phyloP scores from a whole-genome alignment of 1,284 basidiomycete species.

The Cutaneotrichosporon sp. region DNA sequence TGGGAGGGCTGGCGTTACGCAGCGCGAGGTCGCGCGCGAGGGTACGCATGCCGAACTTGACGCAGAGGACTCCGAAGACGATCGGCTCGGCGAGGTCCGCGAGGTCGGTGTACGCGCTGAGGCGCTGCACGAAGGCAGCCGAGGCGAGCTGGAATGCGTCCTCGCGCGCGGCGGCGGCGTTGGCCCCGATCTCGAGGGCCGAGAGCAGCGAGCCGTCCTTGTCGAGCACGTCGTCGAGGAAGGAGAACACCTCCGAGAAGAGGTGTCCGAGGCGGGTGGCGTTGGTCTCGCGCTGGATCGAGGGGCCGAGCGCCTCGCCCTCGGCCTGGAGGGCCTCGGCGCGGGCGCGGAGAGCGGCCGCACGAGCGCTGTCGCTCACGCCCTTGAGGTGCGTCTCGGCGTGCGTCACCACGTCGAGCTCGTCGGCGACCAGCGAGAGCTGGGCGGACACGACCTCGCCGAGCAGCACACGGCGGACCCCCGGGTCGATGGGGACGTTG shows the following conservation, averaged over 20 bases:
- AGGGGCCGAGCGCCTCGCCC: constrained; percentile 38
- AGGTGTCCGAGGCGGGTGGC: constrained; percentile 68
- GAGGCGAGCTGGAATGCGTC: constrained; percentile 55
- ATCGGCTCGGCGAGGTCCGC: constrained; percentile 71
- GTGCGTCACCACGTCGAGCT: constrained; percentile 62
- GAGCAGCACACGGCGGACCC: constrained; percentile 65
- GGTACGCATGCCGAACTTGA: constrained; percentile 75
- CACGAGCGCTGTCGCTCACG: constrained; percentile 59
- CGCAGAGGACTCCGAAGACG: constrained; percentile 63
- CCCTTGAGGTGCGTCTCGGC: constrained; percentile 68
- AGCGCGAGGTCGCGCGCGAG: constrained; percentile 34
- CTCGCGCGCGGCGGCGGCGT: constrained; percentile 44
- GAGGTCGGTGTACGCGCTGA: constrained; percentile 57
- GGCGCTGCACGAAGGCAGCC: constrained; percentile 55
- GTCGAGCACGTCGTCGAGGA: constrained; percentile 55
- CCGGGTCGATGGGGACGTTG: constrained; percentile 83
- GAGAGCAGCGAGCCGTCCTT: constrained; percentile 42
- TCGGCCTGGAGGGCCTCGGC: constrained; percentile 36
- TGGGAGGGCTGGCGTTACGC: constrained; percentile 27
- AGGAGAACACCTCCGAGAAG: constrained; percentile 79
- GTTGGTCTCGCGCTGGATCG: constrained; percentile 56
- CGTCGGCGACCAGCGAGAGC: constrained; percentile 57
- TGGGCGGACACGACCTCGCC: constrained; percentile 60
- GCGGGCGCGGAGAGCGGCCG: constrained; percentile 30
- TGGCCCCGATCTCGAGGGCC: constrained; percentile 28